Base-by-base conservation (phyloP, 495 filamentous ascomycete genomes). In the Rostrohypoxylon terebratum region DNA sequence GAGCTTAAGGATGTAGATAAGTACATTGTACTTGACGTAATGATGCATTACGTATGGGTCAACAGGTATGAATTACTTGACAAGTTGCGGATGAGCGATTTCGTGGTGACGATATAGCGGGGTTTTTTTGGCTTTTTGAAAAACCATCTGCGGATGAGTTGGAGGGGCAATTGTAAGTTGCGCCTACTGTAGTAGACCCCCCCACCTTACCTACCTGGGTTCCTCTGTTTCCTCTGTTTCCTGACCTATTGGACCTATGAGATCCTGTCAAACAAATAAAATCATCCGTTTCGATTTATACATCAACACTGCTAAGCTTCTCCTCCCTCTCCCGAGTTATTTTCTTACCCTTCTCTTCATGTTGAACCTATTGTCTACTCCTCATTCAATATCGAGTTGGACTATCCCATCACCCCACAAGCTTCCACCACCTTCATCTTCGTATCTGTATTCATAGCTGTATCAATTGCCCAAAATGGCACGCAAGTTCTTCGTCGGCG, bases 401-500 rank as follows among this genome's bases (percentile, higher is more conserved):
- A 65, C 25, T 44, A 60, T 28, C 9, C 18, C 59, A 59, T 60
- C 25, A 48, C 28, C 7, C 31, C 31, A 23, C 1, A 66, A 61
- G 55, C 57, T 66, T 47, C 4, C 42, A 16, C 13, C 10, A 59
- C 33, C 38, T 23, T 9, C 20, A 45, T 18, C 42, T 20, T 18
- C 18, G 1, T 45, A 20, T 18, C 42, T 45, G 16, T 20, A 45
- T 18, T 5, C 3, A 20, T 45, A 45, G 23, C 44, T 20, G 20
- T 61, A 42, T 63, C 74, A 2, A 68, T 72, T 66, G 75, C 75
- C 75, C 81, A 88, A 53, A 77, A 97, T 97, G 94, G 86, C 89
- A 84, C 95, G 96, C 86, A 92, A 94, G 90, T 99, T 98, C 88
- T 98, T 99, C 84, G 93, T 99, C 80, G 96, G 96, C 81, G 96